Conservation (phyloP, 305 asterid species). For the Euphrasia arctica region DNA sequence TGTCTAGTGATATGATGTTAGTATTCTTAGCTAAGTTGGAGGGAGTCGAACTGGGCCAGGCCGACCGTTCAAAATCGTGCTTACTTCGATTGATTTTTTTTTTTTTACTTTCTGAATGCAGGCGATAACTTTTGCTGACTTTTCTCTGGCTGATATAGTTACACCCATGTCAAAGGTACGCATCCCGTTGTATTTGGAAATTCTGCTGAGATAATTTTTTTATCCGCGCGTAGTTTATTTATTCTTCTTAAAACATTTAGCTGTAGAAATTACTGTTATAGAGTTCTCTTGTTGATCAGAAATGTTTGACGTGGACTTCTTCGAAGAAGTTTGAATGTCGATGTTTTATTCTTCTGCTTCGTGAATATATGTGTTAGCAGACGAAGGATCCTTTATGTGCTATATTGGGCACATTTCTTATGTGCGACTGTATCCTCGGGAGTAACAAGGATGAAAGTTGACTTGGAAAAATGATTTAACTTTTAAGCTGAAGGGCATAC, state of each 20-base stretch:
- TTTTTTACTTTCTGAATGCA: conserved; percentile 28
- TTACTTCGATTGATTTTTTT: too few relatives aligned
- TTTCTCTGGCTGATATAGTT: conserved; percentile 94
- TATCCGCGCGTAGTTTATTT: conserved; percentile 19
- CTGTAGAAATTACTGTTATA: conserved; percentile 1
- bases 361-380: conserved; percentile 2
- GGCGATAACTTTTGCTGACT: conserved; percentile 96
- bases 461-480: conserved; percentile 3
- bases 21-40: too few relatives aligned
- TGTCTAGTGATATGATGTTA: too few relatives aligned
- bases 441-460: not conserved
- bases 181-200: conserved; percentile 23
- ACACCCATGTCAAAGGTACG: conserved; percentile 99
- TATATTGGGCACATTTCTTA: too few relatives aligned
- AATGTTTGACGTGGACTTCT: not conserved
- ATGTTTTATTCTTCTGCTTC: not conserved
- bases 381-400: not conserved
- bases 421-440: too few relatives aligned
- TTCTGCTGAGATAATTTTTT: conserved; percentile 18
- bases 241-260: conserved; percentile 3
- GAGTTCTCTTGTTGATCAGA: conserved; percentile 14
- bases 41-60: too few relatives aligned
- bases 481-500: conserved; percentile 9
- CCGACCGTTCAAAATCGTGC: too few relatives aligned
- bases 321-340: not conserved